phyloP scores from a whole-genome alignment of 352 stramenopile species.

The Bremia lactucae region DNA sequence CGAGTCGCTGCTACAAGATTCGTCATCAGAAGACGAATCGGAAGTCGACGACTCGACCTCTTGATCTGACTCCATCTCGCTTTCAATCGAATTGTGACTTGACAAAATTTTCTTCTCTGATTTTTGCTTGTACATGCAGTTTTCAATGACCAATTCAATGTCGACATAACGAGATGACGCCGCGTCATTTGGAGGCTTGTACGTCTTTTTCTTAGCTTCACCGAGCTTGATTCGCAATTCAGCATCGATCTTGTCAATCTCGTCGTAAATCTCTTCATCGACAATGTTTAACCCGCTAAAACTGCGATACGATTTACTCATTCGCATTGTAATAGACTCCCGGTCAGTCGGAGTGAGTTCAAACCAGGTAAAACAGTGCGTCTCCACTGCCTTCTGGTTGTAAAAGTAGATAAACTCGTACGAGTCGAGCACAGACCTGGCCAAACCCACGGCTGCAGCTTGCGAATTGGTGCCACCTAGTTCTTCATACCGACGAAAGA shows the following conservation, averaged over 20 bases:
- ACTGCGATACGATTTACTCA: conserved; percentile 27
- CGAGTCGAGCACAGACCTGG: conserved; percentile 28
- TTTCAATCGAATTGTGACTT: background rate
- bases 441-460: conserved; percentile 14
- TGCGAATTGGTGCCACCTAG: conserved; percentile 21
- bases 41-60: too few relatives aligned
- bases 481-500: conserved; percentile 27
- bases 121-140: conserved; percentile 15
- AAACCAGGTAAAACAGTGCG: conserved; percentile 22
- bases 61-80: background rate
- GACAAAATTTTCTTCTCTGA: background rate
- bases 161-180: conserved; percentile 27
- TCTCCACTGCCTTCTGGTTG: conserved; percentile 18
- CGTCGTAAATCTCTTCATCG: conserved; percentile 21
- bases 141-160: conserved; percentile 24
- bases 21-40: conserved; percentile 7
- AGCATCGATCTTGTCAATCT: conserved; percentile 28
- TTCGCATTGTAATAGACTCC: conserved; percentile 11
- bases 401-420: conserved; percentile 40
- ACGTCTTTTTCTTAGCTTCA: conserved; percentile 30
- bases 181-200: conserved; percentile 21
- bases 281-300: conserved; percentile 26
- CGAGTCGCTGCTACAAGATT: conserved; percentile 13
- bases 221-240: conserved; percentile 14
- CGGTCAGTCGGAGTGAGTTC: conserved; percentile 17